Percentiles rank a stretch among this genome's conserved stretches.
Conservation (phyloP, 1,284 basidiomycete species). For the Tetrapyrgos nigripes region DNA sequence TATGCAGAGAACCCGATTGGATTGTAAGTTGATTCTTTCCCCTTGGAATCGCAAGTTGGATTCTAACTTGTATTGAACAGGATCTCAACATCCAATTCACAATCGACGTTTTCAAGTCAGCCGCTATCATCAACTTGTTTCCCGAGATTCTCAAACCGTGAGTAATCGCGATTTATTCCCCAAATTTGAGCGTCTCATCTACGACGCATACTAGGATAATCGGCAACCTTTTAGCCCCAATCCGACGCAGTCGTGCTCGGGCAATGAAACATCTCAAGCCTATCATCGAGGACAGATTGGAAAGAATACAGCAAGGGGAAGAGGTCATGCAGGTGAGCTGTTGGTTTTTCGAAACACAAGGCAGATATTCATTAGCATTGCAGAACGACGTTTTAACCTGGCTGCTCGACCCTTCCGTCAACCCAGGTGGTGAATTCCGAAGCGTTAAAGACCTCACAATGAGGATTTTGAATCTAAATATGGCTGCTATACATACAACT, state of each 20-base stretch:
- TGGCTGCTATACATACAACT: too few species aligned
- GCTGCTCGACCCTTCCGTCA: too few species aligned
- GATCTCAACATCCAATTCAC: conserved; percentile 35
- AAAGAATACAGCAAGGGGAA: too few species aligned
- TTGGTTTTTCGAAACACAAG: too few species aligned
- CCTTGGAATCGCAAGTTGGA: not conserved
- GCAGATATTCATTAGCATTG: too few species aligned
- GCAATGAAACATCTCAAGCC: conserved; percentile 41
- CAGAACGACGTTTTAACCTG: too few species aligned
- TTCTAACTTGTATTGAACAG: not conserved
- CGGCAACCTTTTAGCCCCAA: conserved; percentile 22
- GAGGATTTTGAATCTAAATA: too few species aligned
- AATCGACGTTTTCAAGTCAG: conserved; percentile 30
- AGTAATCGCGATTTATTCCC: conserved; percentile 41
- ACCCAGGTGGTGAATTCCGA: too few species aligned
- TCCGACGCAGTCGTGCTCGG: conserved; percentile 34
- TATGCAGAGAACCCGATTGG: conserved; percentile 38
- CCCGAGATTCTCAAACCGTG: conserved; percentile 28
- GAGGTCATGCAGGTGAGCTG: too few species aligned
- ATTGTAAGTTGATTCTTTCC: not conserved
- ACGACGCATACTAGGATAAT: not conserved
- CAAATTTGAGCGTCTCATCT: not conserved
- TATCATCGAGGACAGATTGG: too few species aligned
- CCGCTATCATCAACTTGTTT: too few species aligned
- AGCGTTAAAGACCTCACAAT: too few species aligned